Base-by-base conservation (phyloP, 169 alveolate species). In the Babesia ovis region DNA sequence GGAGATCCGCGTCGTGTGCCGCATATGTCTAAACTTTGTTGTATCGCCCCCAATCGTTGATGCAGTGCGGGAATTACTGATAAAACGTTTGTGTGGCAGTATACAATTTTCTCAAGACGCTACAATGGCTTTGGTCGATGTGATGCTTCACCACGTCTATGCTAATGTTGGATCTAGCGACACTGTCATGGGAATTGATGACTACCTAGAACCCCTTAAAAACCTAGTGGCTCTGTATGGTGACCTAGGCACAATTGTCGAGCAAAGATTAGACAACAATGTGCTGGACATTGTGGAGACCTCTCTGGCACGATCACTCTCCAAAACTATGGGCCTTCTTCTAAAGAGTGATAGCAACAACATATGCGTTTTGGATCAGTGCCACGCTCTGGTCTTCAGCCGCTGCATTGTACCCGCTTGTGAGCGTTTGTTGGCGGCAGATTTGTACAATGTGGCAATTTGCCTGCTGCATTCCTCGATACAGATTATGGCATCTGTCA, bases 301-400 rank as follows among this genome's bases (percentile, higher is more conserved):
- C 3, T 20, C 25, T 12, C 12, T 64, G 23, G n/a, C 37, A 4
- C 46, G n/a, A n/a, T 64, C 48, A 45, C 23, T 46, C 35, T 25
- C 9, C 59, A 27, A 22, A 23, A 46, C 74, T 9, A 18, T 64
- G 35, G 74, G 45, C 4, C 37, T 39, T 18, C 60, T 64, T 1
- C 32, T 64, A 14, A 64, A 14, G 25, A 64, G 74, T 50, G 29
- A 29, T n/a, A 64, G 54, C 34, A 64, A 48, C 61, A 64, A 64
- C 62, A 31, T 64, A 14, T 48, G 61, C 45, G 4, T 42, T 11
- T 59, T 64, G 4, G 48, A 20, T 3, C 61, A 64, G n/a, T 59
- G 55, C 1, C 51, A 34, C 2, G 46, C 25, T 4, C 9, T 46
- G 3, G 22, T 64, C 0, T 46, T 34, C 62, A 20, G 25, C 9